These are phyloP conservation scores for Ceratocystis albifundus DNA, from an alignment of 2,329 filamentous ascomycete species.

Conservation along the genomic window DNA sequence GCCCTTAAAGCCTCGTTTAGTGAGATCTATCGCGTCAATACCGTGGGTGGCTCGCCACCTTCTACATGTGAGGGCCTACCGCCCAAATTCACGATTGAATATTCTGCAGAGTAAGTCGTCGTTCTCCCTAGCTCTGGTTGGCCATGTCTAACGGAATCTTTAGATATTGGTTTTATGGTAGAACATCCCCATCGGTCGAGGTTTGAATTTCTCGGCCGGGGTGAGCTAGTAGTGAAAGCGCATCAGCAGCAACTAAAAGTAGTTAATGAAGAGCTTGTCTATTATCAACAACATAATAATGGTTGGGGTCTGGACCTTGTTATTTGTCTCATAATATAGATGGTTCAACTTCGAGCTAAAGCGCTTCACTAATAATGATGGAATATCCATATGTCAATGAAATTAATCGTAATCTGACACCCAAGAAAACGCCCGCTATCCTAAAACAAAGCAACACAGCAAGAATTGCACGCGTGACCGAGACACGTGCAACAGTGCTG, in stretches of 20 bases:
- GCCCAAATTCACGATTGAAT: conserved; percentile 59
- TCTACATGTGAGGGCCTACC: conserved; percentile 56
- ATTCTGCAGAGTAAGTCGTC: conserved; percentile 65
- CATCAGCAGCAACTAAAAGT: not conserved
- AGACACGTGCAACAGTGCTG: not conserved
- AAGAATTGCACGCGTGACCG: conserved; percentile 2
- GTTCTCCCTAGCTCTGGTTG: conserved; percentile 20
- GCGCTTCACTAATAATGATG: not conserved
- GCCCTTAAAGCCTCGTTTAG: conserved; percentile 50
- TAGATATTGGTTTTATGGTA: conserved; percentile 33
- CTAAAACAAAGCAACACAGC: conserved; percentile 10
- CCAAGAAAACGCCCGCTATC: conserved; percentile 15
- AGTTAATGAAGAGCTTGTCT: not conserved
- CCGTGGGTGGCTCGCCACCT: conserved; percentile 68
- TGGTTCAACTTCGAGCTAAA: not conserved
- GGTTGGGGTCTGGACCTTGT: not conserved
- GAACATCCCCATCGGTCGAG: not conserved
- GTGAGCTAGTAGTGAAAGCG: no score
- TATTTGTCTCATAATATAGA: not conserved
- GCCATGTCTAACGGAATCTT: not conserved
- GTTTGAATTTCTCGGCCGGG: not conserved
- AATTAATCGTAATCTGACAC: conserved; percentile 7
- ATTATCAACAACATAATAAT: not conserved
- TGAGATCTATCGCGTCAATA: conserved; percentile 74
- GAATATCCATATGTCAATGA: not conserved